Evolutionary conservation across 306 rosid species (phyloP), one percentile per base, ranked within the genome.

Genomic region (Sindora glabra): DNA sequence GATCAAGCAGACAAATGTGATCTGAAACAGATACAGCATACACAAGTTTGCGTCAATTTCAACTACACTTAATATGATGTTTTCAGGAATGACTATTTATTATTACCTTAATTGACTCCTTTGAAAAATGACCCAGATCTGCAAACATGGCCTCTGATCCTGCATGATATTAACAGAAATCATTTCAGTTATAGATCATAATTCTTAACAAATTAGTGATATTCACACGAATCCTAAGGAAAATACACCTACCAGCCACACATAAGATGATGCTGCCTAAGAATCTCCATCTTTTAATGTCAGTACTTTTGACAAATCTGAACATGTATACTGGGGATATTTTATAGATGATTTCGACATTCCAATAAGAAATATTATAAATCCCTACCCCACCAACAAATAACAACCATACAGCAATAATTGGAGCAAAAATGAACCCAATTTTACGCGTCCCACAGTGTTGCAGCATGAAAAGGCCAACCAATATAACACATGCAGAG

Each of bases 81-180:
- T 24, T 41, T n/a, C 4, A 62, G 40, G 47, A 59, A 16, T 51
- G 44, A 60, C 41, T 32, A 37, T 53, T 36, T 36, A 27, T 14
- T 48, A 59, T n/a, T 67, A 81, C 95, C 83, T 88, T 80, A 47
- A 88, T 82, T 26, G 96, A 85, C 68, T 78, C 82, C 79, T 76
- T 85, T 52, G 86, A 78, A 83, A 88, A 88, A 82, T 88, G 94
- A 53, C 96, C 96, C 3, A 85, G 77, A 73, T 70, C 83, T 33
- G 87, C 83, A 67, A 82, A 88, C 89, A 88, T 82, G 41, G 94
- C 89, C 70, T 85, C 90, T 17, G 84, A 82, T 51, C 96, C 96
- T 80, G 84, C 67, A 14, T 33, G 29, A 15, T 62, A 16, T 30
- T 13, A 65, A 29, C 23, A 26, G 23, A 47, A 62, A 49, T 13